A percentile compares a stretch with the other conserved stretches of the same genome.
Evolutionary conservation across 139 green algal species (phyloP).

Genomic region (Marvania coccoides): DNA sequence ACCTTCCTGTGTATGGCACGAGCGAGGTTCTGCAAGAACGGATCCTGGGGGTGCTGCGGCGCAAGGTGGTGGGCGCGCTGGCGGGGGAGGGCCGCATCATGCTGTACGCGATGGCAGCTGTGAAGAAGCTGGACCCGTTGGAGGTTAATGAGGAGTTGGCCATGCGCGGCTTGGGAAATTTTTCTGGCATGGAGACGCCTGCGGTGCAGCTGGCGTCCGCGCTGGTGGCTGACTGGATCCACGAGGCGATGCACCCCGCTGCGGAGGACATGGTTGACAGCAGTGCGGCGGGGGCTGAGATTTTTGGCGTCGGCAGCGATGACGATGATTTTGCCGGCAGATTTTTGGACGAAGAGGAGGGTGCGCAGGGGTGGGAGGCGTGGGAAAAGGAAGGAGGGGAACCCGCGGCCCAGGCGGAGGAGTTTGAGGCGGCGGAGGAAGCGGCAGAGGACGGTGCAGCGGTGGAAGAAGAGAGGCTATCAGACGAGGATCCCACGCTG

Average conservation of each 20-base stretch:
- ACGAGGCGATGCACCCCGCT: background rate
- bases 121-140: constrained; percentile 3
- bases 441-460: background rate
- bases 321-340: too few relatives aligned
- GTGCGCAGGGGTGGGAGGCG: background rate
- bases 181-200: background rate
- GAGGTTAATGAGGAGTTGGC: constrained; percentile 12
- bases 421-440: background rate
- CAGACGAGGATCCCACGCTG: constrained; percentile 10
- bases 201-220: background rate
- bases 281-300: too few relatives aligned
- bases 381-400: constrained; percentile 5
- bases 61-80: constrained; percentile 5
- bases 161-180: background rate
- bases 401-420: background rate
- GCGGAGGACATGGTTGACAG: too few relatives aligned
- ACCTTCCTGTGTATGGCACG: constrained; percentile 14
- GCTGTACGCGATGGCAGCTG: constrained; percentile 11
- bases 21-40: constrained; percentile 15
- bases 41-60: constrained; percentile 8
- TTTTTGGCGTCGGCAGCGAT: background rate
- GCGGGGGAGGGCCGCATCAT: constrained; percentile 10
- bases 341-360: background rate
- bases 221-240: constrained; percentile 4
- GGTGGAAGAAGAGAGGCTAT: background rate